Percentiles rank a stretch among this genome's conserved stretches.
Conservation (phyloP, 2,329 filamentous ascomycete species). For the Pseudocercospora fuligena region DNA sequence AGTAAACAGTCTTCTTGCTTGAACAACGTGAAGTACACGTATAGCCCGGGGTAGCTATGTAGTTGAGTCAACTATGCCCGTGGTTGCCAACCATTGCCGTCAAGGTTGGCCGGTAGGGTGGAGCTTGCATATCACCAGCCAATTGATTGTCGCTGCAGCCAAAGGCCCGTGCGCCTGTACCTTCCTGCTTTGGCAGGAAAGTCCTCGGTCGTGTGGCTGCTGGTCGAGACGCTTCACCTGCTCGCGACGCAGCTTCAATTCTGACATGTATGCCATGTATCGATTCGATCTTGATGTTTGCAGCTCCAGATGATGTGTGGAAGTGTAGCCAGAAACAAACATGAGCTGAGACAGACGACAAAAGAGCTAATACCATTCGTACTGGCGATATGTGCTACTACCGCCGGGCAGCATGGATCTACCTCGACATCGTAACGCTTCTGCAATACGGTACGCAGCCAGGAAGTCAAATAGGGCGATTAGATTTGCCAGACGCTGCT, state of each 20-base stretch:
- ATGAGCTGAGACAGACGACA: too few species aligned
- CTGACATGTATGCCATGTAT: background rate
- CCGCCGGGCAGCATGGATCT: background rate
- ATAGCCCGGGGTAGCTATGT: background rate
- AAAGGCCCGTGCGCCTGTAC: slow-evolving; percentile 15
- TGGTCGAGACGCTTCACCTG: background rate
- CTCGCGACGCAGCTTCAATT: background rate
- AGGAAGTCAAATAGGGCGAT: slow-evolving; percentile 31
- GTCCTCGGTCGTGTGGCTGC: slow-evolving; percentile 11
- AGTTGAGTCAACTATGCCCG: slow-evolving; percentile 3
- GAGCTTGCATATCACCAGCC: slow-evolving; percentile 6
- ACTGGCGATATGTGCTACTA: background rate
- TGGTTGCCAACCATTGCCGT: slow-evolving; percentile 2
- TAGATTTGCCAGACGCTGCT: slow-evolving; percentile 20
- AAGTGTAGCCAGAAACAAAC: background rate
- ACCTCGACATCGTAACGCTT: slow-evolving; percentile 19
- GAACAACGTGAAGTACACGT: background rate
- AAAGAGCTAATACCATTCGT: background rate
- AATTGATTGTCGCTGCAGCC: slow-evolving; percentile 11
- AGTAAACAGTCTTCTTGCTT: background rate
- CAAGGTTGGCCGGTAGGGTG: background rate
- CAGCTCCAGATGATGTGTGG: background rate
- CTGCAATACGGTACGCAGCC: slow-evolving; percentile 27
- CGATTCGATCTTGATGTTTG: background rate
- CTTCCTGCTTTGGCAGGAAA: slow-evolving; percentile 15